phyloP scores from a whole-genome alignment of 805 yeast genomes.

The Kockiozyma suomiensis region DNA sequence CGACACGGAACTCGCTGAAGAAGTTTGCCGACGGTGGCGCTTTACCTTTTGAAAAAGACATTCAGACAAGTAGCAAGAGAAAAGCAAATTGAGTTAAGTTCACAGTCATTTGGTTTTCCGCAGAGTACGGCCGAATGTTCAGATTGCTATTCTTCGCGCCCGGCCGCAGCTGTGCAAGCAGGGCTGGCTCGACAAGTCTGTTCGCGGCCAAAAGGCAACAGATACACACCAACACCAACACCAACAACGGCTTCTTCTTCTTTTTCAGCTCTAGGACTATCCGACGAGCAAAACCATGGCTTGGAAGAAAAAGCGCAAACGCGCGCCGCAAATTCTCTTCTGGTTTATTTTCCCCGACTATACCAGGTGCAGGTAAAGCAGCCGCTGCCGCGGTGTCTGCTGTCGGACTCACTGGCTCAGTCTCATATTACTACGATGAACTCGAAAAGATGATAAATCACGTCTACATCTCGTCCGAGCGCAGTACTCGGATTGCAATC shows the following conservation, averaged over 20 bases:
- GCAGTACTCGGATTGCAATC: slow-evolving; percentile 33
- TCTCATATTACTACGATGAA: slow-evolving; percentile 25
- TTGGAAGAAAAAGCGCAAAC: neutral
- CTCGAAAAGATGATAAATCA: slow-evolving; percentile 19
- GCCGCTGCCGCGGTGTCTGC: slow-evolving; percentile 10
- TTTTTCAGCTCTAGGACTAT: neutral
- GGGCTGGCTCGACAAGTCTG: neutral
- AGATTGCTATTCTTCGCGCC: slow-evolving; percentile 3
- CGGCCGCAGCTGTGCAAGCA: neutral
- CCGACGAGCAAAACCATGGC: neutral
- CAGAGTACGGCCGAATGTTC: neutral
- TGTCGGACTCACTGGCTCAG: slow-evolving; percentile 22
- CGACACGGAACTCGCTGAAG: too few relatives aligned
- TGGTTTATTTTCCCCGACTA: neutral
- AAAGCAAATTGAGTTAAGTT: too few relatives aligned
- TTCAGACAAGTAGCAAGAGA: neutral
- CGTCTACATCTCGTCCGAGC: slow-evolving; percentile 22
- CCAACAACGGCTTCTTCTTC: neutral
- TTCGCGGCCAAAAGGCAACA: neutral
- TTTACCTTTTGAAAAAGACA: neutral
- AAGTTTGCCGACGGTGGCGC: neutral
- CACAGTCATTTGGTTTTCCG: too few relatives aligned
- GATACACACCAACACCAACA: neutral
- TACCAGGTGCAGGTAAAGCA: slow-evolving; percentile 12
- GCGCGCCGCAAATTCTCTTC: slow-evolving; percentile 5